These are phyloP conservation scores for Amphirosellinia nigrospora DNA, from an alignment of 495 filamentous ascomycete genomes.

Conservation along the genomic window DNA sequence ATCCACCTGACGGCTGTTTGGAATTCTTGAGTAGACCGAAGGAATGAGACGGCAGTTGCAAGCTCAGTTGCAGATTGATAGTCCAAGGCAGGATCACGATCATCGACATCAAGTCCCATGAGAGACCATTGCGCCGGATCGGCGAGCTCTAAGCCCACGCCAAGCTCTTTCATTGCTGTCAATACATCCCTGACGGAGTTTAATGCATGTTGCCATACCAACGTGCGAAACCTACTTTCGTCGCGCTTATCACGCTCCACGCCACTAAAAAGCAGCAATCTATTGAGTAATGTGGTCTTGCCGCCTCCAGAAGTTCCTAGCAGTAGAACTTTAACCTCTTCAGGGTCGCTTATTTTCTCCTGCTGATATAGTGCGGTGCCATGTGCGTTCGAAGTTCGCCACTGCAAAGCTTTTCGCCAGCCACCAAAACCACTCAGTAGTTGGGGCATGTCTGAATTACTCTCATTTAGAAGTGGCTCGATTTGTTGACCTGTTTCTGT, in stretches of 20 bases:
- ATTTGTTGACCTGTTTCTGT: neutral
- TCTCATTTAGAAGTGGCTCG: neutral
- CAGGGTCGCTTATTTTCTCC: neutral
- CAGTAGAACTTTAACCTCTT: neutral
- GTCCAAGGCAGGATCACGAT: constrained; percentile 1
- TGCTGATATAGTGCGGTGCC: neutral
- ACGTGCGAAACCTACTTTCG: neutral
- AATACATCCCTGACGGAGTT: neutral
- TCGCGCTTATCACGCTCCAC: neutral
- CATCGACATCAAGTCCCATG: neutral
- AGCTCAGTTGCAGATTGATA: neutral
- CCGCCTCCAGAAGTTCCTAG: constrained; percentile 13
- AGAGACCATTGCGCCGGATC: neutral
- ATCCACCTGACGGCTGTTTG: neutral
- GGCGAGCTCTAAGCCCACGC: neutral
- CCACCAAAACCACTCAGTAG: neutral
- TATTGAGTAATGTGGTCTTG: constrained; percentile 9
- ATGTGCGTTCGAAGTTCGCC: constrained; percentile 1
- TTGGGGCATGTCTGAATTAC: neutral
- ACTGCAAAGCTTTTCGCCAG: constrained; percentile 2
- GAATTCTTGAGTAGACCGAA: neutral
- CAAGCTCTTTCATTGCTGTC: neutral
- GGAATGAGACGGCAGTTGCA: neutral
- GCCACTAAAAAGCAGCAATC: neutral
- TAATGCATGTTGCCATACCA: constrained; percentile 6